Base-by-base conservation (phyloP, 768 basidiomycete species). In the Ramaria rubella region DNA sequence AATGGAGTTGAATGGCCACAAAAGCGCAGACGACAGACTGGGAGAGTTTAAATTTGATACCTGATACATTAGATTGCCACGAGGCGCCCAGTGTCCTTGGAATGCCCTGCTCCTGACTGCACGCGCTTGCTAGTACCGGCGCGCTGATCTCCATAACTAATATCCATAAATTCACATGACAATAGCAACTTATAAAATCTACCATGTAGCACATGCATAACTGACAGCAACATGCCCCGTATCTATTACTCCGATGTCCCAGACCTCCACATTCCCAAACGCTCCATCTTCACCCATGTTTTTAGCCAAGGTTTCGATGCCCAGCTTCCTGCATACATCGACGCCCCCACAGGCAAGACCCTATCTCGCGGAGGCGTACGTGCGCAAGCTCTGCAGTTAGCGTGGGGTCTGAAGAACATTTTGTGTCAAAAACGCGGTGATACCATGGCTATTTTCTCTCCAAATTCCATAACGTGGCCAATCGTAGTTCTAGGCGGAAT, bases 371-470 rank as follows among this genome's bases (percentile, higher is more conserved):
- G 65, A 0, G 75, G 82, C 44, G 68, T 85, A 21, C 76, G 75
- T 34, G 68, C 75, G 4, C 70, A 82, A 17, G 74, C 83, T 2
- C 75, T 88, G 15, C 72, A 77, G 29, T 70, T 90, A 7, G 86
- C 73, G 0, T 71, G 76, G 58, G 87, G 86, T 0, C 69, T 93
- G 19, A 74, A 68, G 21, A 69, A 75, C 31, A 55, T 31, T 17
- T 52, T 69, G 30, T 33, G 42, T 1, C 49, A 46, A 34, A 74
- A 69, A 33, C 72, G 78, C 15, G 82, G 84, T 0, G 81, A 85
- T 50, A 80, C 80, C 0, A 73, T 81, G 17, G 73, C 87, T 58
- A 72, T 92, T 5, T 90, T 78, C 65, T 83, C 84, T 1, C 83
- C 79, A 8, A 92, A 93, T 69, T 81, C 75, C 19, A 62, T 90